Conservation (phyloP, 768 basidiomycete genomes). For the Lactarius sp. region DNA sequence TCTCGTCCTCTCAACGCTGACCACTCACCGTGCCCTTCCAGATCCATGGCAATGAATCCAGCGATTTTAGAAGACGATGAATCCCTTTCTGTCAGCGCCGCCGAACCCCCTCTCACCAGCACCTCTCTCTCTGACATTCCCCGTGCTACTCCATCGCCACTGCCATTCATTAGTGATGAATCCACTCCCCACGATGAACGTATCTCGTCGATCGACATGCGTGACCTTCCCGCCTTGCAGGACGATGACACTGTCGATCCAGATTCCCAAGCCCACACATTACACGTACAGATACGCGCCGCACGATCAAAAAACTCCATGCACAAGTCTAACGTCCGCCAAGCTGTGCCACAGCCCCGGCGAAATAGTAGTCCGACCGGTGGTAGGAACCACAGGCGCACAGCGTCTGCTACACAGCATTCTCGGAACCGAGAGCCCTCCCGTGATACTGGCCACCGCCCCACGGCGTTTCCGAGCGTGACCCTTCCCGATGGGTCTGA, state of each 20-base stretch:
- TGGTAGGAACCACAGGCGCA: background rate
- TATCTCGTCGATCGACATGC: conserved; percentile 32
- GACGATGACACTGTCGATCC: conserved; percentile 28
- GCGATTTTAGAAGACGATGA: conserved; percentile 34
- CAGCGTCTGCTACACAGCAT: conserved; percentile 3
- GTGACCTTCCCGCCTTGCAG: conserved; percentile 30
- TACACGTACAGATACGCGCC: conserved; percentile 18
- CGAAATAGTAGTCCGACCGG: background rate
- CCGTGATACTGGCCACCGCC: background rate
- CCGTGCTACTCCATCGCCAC: conserved; percentile 21
- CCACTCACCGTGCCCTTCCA: conserved; percentile 7
- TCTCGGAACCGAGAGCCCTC: conserved; percentile 1
- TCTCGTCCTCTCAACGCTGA: conserved; percentile 2
- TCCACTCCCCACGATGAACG: conserved; percentile 26
- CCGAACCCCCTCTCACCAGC: conserved; percentile 22
- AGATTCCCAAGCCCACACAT: conserved; percentile 9
- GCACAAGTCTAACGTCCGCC: conserved; percentile 10
- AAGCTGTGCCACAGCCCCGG: conserved; percentile 8
- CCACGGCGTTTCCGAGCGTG: conserved; percentile 4
- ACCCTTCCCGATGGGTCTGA: background rate
- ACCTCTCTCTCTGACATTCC: conserved; percentile 31
- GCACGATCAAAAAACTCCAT: conserved; percentile 2
- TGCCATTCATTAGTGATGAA: conserved; percentile 11
- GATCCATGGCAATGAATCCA: conserved; percentile 28
- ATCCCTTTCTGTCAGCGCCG: conserved; percentile 7